Conservation (phyloP, 495 filamentous ascomycete genomes). For the Trichoderma gamsii region DNA sequence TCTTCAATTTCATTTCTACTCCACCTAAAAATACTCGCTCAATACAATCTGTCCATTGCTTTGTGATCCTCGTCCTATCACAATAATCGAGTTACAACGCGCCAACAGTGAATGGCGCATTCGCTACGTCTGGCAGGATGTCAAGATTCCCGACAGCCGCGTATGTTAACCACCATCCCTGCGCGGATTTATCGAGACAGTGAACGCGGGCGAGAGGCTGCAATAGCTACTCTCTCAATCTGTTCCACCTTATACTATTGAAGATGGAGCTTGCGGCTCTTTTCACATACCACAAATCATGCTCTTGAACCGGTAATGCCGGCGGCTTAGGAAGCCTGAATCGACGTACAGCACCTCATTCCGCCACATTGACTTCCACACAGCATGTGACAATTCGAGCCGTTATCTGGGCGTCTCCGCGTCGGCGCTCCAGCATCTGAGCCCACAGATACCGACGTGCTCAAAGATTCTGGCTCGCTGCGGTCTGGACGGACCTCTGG, state of each 20-base stretch:
- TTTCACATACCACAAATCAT: background rate
- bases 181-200: too few relatives aligned
- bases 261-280: background rate
- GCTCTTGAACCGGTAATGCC: background rate
- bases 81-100: too few relatives aligned
- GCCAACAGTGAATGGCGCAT: too few relatives aligned
- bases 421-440: background rate
- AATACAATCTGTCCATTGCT: too few relatives aligned
- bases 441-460: background rate
- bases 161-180: too few relatives aligned
- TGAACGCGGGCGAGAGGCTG: too few relatives aligned
- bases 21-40: too few relatives aligned
- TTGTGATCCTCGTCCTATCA: too few relatives aligned
- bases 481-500: constrained; percentile 50
- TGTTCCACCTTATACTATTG: background rate
- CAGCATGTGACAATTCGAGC: background rate
- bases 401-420: background rate
- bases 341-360: background rate
- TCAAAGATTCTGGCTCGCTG: background rate
- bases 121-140: too few relatives aligned
- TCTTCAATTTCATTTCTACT: background rate
- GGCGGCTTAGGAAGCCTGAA: background rate
- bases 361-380: background rate
- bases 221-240: background rate
- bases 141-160: too few relatives aligned